Evolutionary conservation across 192 early-diverging fungal species (phyloP).

Genomic region (Coemansia sp.): DNA sequence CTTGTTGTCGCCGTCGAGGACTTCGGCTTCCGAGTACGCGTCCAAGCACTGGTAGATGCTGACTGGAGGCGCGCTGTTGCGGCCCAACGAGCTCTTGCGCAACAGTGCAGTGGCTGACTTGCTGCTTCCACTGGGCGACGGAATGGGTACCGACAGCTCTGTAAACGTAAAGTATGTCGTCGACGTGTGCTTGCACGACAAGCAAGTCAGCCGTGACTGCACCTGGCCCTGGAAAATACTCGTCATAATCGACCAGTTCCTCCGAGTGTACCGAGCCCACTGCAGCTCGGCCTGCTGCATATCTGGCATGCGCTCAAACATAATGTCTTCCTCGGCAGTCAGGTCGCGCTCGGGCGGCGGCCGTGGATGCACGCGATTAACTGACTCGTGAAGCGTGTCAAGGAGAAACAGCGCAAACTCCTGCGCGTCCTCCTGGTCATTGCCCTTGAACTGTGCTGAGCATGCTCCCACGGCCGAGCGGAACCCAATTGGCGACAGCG

Average conservation of each 20-base stretch:
- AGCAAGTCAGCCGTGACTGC: slow-evolving; percentile 46
- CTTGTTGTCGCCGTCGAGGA: slow-evolving; percentile 84
- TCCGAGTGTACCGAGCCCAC: slow-evolving; percentile 71
- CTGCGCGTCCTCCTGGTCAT: slow-evolving; percentile 95
- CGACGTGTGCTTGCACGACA: slow-evolving; percentile 37
- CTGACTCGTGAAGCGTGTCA: slow-evolving; percentile 87
- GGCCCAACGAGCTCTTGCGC: slow-evolving; percentile 15
- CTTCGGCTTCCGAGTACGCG: slow-evolving; percentile 78
- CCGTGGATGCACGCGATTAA: slow-evolving; percentile 65
- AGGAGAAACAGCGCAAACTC: slow-evolving; percentile 91
- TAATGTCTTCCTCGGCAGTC: slow-evolving; percentile 50
- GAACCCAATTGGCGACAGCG: slow-evolving; percentile 77
- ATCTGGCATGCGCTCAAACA: slow-evolving; percentile 70
- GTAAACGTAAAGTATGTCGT: slow-evolving; percentile 88
- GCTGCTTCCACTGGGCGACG: slow-evolving; percentile 48
- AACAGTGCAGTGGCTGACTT: slow-evolving; percentile 13
- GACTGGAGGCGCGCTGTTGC: slow-evolving; percentile 11
- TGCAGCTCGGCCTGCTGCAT: slow-evolving; percentile 57
- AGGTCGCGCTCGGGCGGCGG: slow-evolving; percentile 44
- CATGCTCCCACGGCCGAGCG: slow-evolving; percentile 70
- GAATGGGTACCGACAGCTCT: slow-evolving; percentile 88
- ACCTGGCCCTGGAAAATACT: slow-evolving; percentile 80
- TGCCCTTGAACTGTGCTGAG: slow-evolving; percentile 79
- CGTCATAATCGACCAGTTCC: slow-evolving; percentile 82
- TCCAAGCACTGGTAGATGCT: slow-evolving; percentile 81